These are phyloP conservation scores for Digitaria exilis DNA, from an alignment of 202 grass and related monocot genomes.

Conservation along the genomic window DNA sequence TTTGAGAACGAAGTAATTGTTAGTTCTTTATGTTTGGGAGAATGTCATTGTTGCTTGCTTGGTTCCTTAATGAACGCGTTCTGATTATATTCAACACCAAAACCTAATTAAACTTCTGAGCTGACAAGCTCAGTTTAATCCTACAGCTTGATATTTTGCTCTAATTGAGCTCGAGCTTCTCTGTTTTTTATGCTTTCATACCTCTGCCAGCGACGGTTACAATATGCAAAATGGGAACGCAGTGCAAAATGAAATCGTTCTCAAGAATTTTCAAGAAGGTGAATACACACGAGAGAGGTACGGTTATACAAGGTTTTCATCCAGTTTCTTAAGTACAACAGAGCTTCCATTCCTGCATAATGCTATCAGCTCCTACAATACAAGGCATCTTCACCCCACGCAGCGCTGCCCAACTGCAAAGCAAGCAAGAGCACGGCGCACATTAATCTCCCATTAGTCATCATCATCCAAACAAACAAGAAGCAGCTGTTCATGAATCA, in stretches of 20 bases:
- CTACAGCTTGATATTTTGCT: neutral
- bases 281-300: slow-evolving; percentile 43
- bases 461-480: neutral
- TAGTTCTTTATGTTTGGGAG: too few relatives aligned
- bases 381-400: slow-evolving; percentile 7
- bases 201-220: neutral
- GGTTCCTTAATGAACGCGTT: too few relatives aligned
- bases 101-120: too few relatives aligned
- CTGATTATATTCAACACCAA: too few relatives aligned
- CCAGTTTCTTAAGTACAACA: slow-evolving; percentile 44
- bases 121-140: too few relatives aligned
- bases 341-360: slow-evolving; percentile 32
- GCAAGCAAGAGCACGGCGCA: slow-evolving; percentile 4
- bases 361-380: slow-evolving; percentile 40
- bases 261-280: slow-evolving; percentile 35
- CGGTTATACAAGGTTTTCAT: slow-evolving; percentile 48
- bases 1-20: too few relatives aligned
- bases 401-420: slow-evolving; percentile 28
- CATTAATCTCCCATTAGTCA: slow-evolving; percentile 1
- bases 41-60: too few relatives aligned
- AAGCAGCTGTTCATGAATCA: neutral
- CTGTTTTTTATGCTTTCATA: neutral
- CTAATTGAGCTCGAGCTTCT: neutral
- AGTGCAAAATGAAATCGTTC: slow-evolving; percentile 34
- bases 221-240: neutral